Evolutionary conservation across 768 basidiomycete genomes (phyloP), one percentile per base, ranked within the genome.

Genomic region (Hygrocybe coccinea): DNA sequence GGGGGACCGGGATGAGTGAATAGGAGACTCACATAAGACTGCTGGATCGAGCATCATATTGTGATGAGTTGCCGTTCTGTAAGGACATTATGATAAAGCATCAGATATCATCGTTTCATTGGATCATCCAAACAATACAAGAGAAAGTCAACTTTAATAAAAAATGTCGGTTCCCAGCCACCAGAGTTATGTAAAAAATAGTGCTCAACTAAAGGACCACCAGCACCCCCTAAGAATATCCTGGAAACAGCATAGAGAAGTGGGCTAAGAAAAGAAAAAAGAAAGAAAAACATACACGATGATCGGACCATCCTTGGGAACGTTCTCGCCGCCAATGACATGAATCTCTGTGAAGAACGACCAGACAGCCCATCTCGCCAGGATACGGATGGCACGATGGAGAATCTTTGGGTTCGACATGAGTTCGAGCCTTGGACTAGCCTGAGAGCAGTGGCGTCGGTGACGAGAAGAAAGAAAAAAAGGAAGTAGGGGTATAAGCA

Each of bases 21-120:
- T 50, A 49, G 55, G 37, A 33, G 49, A 78, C 86, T 69, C 67
- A 93, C 90, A 91, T 17, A 94, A 75, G 54, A 89, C 73, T 36
- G 83, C 83, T 21, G 90, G 90, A 73, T 95, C 92, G 34, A 95
- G 79, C 79, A 91, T 93, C 93, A 95, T 95, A 69, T 97, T 97
- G 64, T 93, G 89, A 67, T 97, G 94, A 3, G 89, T 91, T 41
- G 86, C 87, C 2, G 87, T 82, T 37, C 90, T 92, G 66, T 47
- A 58, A 38, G 47, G 14, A 33, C 35, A 51, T 24, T 33, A 46
- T 39, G 39, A 9, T 8, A 33, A 9, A 37, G 17, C 41, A 37
- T 17, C 10, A 44, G 17, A n/a, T n/a, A n/a, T n/a, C n/a, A n/a
- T n/a, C n/a, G n/a, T n/a, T n/a, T n/a, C n/a, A n/a, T n/a, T n/a